Base-by-base conservation (phyloP, 176 grass and related monocot genomes). In the Aegilops longissima region DNA sequence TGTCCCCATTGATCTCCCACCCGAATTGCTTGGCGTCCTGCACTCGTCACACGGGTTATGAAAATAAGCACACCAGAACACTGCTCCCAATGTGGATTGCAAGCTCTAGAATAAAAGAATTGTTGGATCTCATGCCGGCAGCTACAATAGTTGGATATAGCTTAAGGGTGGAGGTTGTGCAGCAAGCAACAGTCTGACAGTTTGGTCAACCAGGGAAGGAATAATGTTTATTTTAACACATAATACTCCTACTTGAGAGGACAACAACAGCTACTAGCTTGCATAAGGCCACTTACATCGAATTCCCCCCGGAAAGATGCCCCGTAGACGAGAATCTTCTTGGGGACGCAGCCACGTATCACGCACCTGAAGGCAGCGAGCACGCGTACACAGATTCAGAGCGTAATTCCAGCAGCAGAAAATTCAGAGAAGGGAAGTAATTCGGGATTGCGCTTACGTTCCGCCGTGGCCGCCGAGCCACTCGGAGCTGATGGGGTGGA, bases 311-410 rank as follows among this genome's bases (percentile, higher is more conserved):
- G 56, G 90, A 98, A 98, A 21, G 92, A 88, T 17, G 96, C 70
- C 6, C 90, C 93, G 69, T 98, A 98, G 44, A 98, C 96, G 8
- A 98, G 77, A 40, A 98, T 98, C 92, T 98, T 98, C 81, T 98
- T 98, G 2, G 96, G 96, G 24, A 98, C 96, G 49, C 96, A 98
- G 39, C 96, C 96, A 64, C 96, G 96, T 77, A 98, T 98, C 29
- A 98, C 96, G 36, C 96, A 98, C 51, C 96, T 98, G 0, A 88
- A 36, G 4, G 25, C 29, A 88, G 80, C 80, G 39, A 89, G 71
- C 47, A 56, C 16, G 9, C 24, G 31, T 3, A 21, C 5, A 52
- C 4, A 52, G 49, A 40, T 70, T 74, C 7, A 31, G 47, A 79
- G 2, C 4, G 25, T 1, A 40, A 3, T 29, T 47, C 16, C 18